Base-by-base conservation (phyloP, 495 filamentous ascomycete species). In the Aspergillus diversus region DNA sequence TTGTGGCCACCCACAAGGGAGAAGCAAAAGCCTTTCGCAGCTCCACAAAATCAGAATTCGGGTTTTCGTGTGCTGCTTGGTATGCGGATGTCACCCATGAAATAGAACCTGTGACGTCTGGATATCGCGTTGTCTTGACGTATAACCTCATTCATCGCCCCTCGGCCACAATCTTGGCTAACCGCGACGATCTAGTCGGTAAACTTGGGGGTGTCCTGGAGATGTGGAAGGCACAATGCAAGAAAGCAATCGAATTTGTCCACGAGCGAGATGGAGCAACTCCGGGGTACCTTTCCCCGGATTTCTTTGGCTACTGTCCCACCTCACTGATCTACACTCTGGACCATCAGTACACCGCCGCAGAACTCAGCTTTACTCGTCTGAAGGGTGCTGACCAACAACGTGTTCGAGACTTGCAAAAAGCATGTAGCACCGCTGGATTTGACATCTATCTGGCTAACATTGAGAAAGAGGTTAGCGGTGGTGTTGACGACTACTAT, bases 81-180 rank as follows among this genome's bases (percentile, higher is more conserved):
- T 84, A 81, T 69, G 75, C 82, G 0, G 82, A 87, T 65, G 83
- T 87, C 13, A 70, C 67, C 5, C 84, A 87, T 62, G 80, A 83
- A 62, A 76, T 86, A 34, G 70, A 75, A 37, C 78, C 79, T 4
- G 79, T 87, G 11, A 75, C 58, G 7, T 76, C 75, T 11, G 84
- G 84, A 7, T 76, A 78, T 62, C 80, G 83, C 7, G 73, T 80
- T 53, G 82, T 85, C 17, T 64, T 87, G 16, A 82, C 80, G 0
- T 88, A 84, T 69, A 88, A 86, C 62, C 75, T 88, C 17, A 74
- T 79, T 12, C 71, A 81, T 42, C 59, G 53, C 17, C 46, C 68
- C 35, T 33, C 62, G 57, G 55, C 63, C 46, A 35, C 35, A 37
- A 59, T 21, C 17, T 51, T 53, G 5, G 31, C 48, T 3, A 17